A percentile compares a stretch with the other conserved stretches of the same genome.
Conservation (phyloP, 371 early-diverging fungal species). For the Globomyces sp. region DNA sequence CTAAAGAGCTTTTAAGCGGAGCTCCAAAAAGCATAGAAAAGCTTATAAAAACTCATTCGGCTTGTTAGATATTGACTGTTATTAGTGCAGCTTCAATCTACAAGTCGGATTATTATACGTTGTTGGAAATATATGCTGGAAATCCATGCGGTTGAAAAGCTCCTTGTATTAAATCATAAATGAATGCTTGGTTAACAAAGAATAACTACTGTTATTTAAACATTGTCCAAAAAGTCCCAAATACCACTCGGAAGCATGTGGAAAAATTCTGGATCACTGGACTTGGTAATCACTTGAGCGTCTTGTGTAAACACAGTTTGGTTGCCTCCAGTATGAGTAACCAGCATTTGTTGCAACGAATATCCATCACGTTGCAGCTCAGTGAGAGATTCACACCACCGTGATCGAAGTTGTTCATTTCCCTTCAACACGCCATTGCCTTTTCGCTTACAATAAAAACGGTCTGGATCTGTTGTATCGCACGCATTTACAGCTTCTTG, state of each 20-base stretch:
- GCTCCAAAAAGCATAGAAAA: too few species aligned
- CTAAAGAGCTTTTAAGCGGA: too few species aligned
- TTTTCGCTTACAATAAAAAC: constrained; percentile 26
- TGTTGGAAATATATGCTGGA: too few species aligned
- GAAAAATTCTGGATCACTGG: constrained; percentile 10
- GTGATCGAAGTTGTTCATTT: constrained; percentile 11
- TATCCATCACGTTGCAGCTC: constrained; percentile 5
- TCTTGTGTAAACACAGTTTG: constrained; percentile 2
- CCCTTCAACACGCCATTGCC: constrained; percentile 21
- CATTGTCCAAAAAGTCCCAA: constrained; percentile 12
- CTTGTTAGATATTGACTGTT: too few species aligned
- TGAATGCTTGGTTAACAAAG: too few species aligned
- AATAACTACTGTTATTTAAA: too few species aligned
- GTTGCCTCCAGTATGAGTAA: constrained; percentile 15
- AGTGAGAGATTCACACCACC: background rate
- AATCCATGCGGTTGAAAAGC: too few species aligned
- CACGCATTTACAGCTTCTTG: constrained; percentile 30
- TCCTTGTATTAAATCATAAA: too few species aligned
- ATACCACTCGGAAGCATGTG: background rate
- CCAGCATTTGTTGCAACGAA: constrained; percentile 10
- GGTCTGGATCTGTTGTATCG: constrained; percentile 28
- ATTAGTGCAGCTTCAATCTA: too few species aligned
- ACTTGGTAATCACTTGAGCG: background rate
- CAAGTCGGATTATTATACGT: too few species aligned
- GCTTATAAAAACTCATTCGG: too few species aligned